Percentiles rank a stretch among this genome's conserved stretches.
Conservation (phyloP, 2,329 filamentous ascomycete genomes). For the Passalora sequoiae region DNA sequence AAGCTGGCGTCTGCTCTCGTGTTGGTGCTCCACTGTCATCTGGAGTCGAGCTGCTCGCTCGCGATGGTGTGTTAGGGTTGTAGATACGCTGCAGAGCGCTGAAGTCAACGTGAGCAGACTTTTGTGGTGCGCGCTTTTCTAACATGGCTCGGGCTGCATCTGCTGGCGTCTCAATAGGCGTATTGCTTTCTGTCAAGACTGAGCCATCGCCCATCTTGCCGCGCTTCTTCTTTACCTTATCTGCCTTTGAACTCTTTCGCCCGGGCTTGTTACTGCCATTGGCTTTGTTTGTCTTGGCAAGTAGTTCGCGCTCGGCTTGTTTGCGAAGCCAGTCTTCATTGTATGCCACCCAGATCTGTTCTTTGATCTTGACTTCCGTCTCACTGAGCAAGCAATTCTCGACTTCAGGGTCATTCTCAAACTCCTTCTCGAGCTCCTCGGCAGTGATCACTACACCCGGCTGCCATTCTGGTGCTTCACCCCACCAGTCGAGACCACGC, state of each 20-base stretch:
- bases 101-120: slow-evolving; percentile 46
- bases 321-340: slow-evolving; percentile 90
- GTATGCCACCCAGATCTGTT: slow-evolving; percentile 87
- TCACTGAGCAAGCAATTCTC: slow-evolving; percentile 68
- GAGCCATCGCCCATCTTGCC: slow-evolving; percentile 40
- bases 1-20: slow-evolving; percentile 5
- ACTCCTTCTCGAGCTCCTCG: slow-evolving; percentile 56
- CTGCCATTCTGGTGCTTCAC: slow-evolving; percentile 42
- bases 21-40: slow-evolving; percentile 11
- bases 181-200: slow-evolving; percentile 39
- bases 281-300: slow-evolving; percentile 59
- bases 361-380: slow-evolving; percentile 74
- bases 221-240: slow-evolving; percentile 42
- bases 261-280: slow-evolving; percentile 35
- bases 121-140: slow-evolving; percentile 38
- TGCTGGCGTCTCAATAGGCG: slow-evolving; percentile 39
- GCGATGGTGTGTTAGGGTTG: slow-evolving; percentile 19
- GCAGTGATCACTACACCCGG: slow-evolving; percentile 23
- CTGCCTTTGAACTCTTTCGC: slow-evolving; percentile 31
- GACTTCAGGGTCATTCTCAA: slow-evolving; percentile 85
- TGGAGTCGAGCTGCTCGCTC: slow-evolving; percentile 15
- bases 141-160: slow-evolving; percentile 45
- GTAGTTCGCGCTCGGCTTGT: slow-evolving; percentile 77
- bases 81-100: slow-evolving; percentile 42
- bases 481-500: slow-evolving; percentile 57